Conservation (phyloP, 768 basidiomycete species). For the Tylopilus vinaceipallidus region DNA sequence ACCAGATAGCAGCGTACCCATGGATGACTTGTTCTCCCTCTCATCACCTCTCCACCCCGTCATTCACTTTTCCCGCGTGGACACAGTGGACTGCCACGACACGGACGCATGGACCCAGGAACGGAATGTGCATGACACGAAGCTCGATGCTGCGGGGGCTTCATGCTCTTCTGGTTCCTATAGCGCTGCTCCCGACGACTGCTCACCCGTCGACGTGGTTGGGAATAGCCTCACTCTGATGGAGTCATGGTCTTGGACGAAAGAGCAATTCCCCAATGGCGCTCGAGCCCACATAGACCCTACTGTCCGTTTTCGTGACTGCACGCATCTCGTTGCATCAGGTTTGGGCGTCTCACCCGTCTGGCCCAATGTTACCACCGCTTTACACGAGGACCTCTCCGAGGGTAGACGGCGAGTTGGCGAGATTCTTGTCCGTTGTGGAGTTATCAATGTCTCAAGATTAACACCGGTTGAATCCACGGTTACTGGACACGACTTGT, state of each 20-base stretch:
- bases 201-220: not conserved
- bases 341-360: not conserved
- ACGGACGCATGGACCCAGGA: slow-evolving; percentile 21
- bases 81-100: slow-evolving; percentile 24
- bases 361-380: not conserved
- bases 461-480: not conserved
- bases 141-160: slow-evolving; percentile 5
- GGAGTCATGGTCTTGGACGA: slow-evolving; percentile 1
- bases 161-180: slow-evolving; percentile 13
- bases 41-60: slow-evolving; percentile 9
- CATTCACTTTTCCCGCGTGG: slow-evolving; percentile 21
- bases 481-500: not conserved
- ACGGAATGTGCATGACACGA: slow-evolving; percentile 8
- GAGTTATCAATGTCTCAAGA: slow-evolving; percentile 13
- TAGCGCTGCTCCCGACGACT: not conserved
- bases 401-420: slow-evolving; percentile 19
- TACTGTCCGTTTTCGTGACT: not conserved
- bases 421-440: slow-evolving; percentile 20
- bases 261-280: not conserved
- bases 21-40: slow-evolving; percentile 1
- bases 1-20: not conserved
- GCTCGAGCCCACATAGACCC: not conserved
- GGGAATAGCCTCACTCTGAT: not conserved
- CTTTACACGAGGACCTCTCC: slow-evolving; percentile 5
- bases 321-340: slow-evolving; percentile 6